Evolutionary conservation across 495 filamentous ascomycete genomes (phyloP).

Genomic region (Hypomontagnella submonticulosa): DNA sequence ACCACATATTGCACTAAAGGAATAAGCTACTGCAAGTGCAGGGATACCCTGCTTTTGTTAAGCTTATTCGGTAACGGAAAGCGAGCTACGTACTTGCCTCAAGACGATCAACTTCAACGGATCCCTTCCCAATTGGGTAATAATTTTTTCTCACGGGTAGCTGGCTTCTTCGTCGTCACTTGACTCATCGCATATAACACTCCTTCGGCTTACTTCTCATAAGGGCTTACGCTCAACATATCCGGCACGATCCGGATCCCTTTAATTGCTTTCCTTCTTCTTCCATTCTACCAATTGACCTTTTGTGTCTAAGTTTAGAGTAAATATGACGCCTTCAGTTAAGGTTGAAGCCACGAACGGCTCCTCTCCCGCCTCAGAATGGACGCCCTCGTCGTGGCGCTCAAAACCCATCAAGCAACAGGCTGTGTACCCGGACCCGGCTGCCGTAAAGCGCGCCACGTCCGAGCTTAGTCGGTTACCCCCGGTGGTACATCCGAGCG

Average conservation of each 20-base stretch:
- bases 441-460: conserved; percentile 71
- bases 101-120: background rate
- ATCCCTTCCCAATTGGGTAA: conserved; percentile 28
- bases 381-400: conserved; percentile 80
- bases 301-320: background rate
- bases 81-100: background rate
- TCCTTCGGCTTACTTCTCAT: background rate
- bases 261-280: background rate
- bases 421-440: conserved; percentile 78
- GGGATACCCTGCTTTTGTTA: background rate
- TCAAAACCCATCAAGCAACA: conserved; percentile 92
- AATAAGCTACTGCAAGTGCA: background rate
- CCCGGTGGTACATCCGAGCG: conserved; percentile 87
- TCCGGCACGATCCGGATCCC: no score
- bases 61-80: background rate
- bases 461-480: conserved; percentile 80
- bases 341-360: conserved; percentile 11
- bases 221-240: background rate
- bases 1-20: background rate
- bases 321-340: conserved; percentile 17
- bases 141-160: background rate
- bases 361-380: conserved; percentile 39
- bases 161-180: conserved; percentile 7
- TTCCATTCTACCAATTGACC: conserved; percentile 1
- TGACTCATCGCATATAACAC: background rate